Evolutionary conservation across 2,329 filamentous ascomycete species (phyloP), one percentile per base, ranked within the genome.

Genomic region (Metarhizium rileyi): DNA sequence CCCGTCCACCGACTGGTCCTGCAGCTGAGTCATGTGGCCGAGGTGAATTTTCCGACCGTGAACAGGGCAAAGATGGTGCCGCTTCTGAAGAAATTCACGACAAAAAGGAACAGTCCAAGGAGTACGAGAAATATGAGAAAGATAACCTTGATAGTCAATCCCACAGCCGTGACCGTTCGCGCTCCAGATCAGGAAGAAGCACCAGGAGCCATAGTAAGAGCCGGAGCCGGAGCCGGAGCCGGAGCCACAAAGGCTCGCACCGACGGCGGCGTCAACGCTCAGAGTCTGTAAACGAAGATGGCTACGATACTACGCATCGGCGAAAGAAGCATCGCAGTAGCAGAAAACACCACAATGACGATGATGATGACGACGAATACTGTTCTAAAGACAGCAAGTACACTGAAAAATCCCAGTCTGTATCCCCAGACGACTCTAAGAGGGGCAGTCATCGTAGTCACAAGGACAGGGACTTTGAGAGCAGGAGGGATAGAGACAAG

Each of bases 341-440:
- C 50, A 67, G 70, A 52, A 63, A 68, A 42, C 61, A 72, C 50
- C 57, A 68, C 56, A 68, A 69, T 16, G 73, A 69, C 16, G 73
- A 76, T 44, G 75, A 76, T 18, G 73, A 76, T 44, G 75, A 76
- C 18, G 70, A 73, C 46, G 70, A 76, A 54, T 46, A 59, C n/a
- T 64, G 64, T 35, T 56, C 67, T 41, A 64, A 55, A 50, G 63
- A 68, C 55, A 67, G 72, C 44, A 70, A 71, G 55, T 60, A 73
- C 56, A 68, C 70, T 12, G 76, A 81, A 44, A 75, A 77, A 46
- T 81, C 83, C 0, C 75, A 84, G 50, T 87, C 85, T 5, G 74
- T 75, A 5, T 88, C 86, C 2, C 78, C 77, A 1, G 78, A 80
- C 12, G 74, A 76, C 9, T 74, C 74, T 35, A 79, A 75, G 55